Conservation (phyloP, 345 rosid species). For the Lumnitzera littorea region DNA sequence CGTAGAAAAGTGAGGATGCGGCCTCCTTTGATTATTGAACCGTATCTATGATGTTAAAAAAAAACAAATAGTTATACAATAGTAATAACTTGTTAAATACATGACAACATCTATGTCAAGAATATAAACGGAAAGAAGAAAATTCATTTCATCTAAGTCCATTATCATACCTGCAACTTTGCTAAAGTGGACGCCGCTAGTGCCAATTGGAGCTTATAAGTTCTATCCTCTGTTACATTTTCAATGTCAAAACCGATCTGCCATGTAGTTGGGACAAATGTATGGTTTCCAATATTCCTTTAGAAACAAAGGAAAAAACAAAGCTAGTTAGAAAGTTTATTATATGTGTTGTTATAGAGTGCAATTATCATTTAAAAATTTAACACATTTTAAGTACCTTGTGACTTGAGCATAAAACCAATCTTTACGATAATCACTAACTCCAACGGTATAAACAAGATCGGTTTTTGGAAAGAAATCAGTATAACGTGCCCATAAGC, state of each 20-base stretch:
- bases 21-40: neutral
- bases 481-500: slow-evolving; percentile 14
- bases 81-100: too few species aligned
- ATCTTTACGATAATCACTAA: slow-evolving; percentile 7
- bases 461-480: neutral
- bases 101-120: neutral
- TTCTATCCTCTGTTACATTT: slow-evolving; percentile 3
- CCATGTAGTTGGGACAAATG: neutral
- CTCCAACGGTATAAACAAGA: slow-evolving; percentile 14
- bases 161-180: neutral
- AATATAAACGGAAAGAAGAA: neutral
- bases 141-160: too few species aligned
- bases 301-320: neutral
- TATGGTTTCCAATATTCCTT: slow-evolving; percentile 4
- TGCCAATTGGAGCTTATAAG: slow-evolving; percentile 30
- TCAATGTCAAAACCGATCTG: slow-evolving; percentile 20
- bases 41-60: slow-evolving; percentile 2
- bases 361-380: too few species aligned
- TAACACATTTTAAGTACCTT: slow-evolving; percentile 12
- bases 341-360: too few species aligned
- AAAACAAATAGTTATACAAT: too few species aligned
- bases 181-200: slow-evolving; percentile 22
- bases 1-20: slow-evolving; percentile 4
- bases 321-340: neutral
- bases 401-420: slow-evolving; percentile 42